phyloP scores from a whole-genome alignment of 108 stramenopile genomes.

The Cyclotella sp. region DNA sequence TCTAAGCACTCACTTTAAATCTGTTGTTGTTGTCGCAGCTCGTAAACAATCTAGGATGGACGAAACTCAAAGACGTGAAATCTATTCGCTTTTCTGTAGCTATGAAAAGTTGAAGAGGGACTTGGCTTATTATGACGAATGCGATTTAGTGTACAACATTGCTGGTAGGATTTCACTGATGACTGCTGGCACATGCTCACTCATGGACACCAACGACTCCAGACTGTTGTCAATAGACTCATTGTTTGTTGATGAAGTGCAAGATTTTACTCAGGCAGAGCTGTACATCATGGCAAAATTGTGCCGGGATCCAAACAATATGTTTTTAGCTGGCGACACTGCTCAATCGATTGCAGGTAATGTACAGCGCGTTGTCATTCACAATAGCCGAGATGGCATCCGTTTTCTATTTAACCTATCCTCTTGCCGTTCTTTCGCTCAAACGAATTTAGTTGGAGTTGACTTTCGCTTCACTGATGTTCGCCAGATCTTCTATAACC shows the following conservation, averaged over 20 bases:
- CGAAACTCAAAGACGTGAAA: conserved; percentile 39
- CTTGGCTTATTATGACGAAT: conserved; percentile 44
- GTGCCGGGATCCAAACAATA: conserved; percentile 39
- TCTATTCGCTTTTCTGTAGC: conserved; percentile 31
- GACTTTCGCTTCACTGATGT: conserved; percentile 59
- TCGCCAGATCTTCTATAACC: conserved; percentile 46
- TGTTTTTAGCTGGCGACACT: conserved; percentile 56
- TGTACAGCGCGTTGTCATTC: too few species aligned
- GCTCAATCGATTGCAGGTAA: conserved; percentile 47
- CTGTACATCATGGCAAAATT: conserved; percentile 43
- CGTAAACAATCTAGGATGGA: conserved; percentile 55
- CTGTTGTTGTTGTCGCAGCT: neutral
- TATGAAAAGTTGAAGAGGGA: conserved; percentile 55
- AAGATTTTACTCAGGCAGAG: conserved; percentile 53
- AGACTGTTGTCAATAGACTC: conserved; percentile 39
- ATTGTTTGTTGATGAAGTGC: conserved; percentile 53
- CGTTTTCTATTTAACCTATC: neutral
- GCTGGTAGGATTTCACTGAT: conserved; percentile 41
- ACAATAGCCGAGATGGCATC: too few species aligned
- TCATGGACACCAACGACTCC: neutral
- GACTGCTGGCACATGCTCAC: neutral
- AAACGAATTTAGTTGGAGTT: conserved; percentile 28
- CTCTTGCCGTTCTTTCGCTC: neutral
- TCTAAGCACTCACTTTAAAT: neutral
- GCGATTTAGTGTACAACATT: conserved; percentile 55